Evolutionary conservation across 768 basidiomycete genomes (phyloP).

Genomic region (Lactifluus pinguis): DNA sequence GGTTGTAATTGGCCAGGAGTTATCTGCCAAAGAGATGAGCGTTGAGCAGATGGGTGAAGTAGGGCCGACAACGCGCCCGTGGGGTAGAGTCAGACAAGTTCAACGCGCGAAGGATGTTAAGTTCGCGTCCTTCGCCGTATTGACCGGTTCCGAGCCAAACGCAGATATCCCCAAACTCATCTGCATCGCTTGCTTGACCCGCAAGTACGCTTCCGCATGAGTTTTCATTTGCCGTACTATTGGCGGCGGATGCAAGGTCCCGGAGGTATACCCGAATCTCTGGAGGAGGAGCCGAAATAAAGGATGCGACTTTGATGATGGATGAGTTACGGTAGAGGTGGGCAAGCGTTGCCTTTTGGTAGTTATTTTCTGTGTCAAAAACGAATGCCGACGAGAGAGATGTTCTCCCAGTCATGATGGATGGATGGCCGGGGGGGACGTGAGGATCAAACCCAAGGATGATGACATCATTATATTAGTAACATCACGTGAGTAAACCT

Average conservation of each 20-base stretch:
- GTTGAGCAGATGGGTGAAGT: not conserved
- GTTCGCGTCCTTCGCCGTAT: constrained; percentile 27
- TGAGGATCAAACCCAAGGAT: not conserved
- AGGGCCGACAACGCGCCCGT: constrained; percentile 11
- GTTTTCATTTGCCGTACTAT: constrained; percentile 32
- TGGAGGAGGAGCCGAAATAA: constrained; percentile 11
- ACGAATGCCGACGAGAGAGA: constrained; percentile 9
- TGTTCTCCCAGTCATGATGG: constrained; percentile 1
- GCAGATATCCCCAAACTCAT: constrained; percentile 46
- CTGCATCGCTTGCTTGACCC: constrained; percentile 45
- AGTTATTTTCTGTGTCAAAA: constrained; percentile 9
- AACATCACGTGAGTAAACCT: not conserved
- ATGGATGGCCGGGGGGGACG: not conserved
- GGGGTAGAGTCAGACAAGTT: constrained; percentile 8
- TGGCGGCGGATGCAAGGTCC: constrained; percentile 32
- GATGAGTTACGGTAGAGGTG: constrained; percentile 18
- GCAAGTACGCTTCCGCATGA: constrained; percentile 45
- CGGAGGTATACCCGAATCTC: constrained; percentile 10
- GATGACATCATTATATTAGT: not conserved
- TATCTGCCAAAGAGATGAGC: constrained; percentile 12
- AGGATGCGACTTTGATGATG: constrained; percentile 13
- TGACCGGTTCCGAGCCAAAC: constrained; percentile 42
- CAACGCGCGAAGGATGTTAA: constrained; percentile 28
- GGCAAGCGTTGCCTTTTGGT: constrained; percentile 14
- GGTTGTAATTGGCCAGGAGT: constrained; percentile 10